Base-by-base conservation (phyloP, 192 early-diverging fungal genomes). In the Oehlia diaphana region DNA sequence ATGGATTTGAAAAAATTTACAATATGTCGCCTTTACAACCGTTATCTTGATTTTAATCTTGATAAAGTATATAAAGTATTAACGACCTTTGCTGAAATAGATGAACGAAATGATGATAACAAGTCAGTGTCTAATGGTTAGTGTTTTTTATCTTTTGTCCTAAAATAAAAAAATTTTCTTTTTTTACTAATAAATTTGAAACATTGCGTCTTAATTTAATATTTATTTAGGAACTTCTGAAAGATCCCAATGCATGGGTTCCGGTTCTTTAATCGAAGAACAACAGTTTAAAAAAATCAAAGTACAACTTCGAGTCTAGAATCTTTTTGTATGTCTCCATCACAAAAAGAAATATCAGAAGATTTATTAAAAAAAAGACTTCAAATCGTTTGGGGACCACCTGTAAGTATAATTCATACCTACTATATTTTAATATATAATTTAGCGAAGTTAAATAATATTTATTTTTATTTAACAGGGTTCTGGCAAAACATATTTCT, bases 401-500 rank as follows among this genome's bases (percentile, higher is more conserved):
- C 39, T 39, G 39, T 39, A 39, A 39, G 2, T 39, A 39, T 39
- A 39, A 39, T 39, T 39, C 7, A 39, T 39, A 8, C 0, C 39
- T 39, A 39, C 7, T 39, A 39, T 39, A 0, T 7, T 8, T 39
- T 39, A 39, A n/a, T n/a, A 39, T 39, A 39, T 39, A 39, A 47
- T 47, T 1, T 47, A 47, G 1, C 12, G 2, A 47, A 47, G 28
- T 44, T 47, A 47, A n/a, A 47, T 47, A 47, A 39, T 39, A 39
- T 39, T 39, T 47, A 47, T 47, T 9, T 47, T 1, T 9, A 12
- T 47, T 12, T 47, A 47, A 47, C 2, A 88, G 87, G 87, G 88
- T 8, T 89, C 88, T 1, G 84, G 84, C n/a, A 89, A 89, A 65
- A 86, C 87, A 0, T 81, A 19, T 88, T 88, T 69, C 72, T 89